Evolutionary conservation across 2,329 filamentous ascomycete genomes (phyloP), one percentile per base, ranked within the genome.

Genomic region (Sordariomycetes sp.): DNA sequence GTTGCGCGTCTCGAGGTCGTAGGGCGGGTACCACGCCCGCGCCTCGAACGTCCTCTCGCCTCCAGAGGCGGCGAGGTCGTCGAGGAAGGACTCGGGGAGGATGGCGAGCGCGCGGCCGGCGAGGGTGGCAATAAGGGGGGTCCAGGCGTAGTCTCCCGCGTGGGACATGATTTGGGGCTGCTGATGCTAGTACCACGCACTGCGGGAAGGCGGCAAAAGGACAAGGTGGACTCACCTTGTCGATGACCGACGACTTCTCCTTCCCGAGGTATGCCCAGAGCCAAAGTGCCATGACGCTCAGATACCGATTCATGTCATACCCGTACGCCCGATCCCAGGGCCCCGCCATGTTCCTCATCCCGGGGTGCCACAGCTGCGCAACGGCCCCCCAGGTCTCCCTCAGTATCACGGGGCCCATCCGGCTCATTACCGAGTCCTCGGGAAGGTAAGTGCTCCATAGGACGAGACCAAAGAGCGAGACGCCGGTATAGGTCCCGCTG

Each of bases 251-350:
- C 0, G 69, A 69, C 15, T 66, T 65, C 32, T 74, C 69, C 56
- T 79, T 76, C 10, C 79, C 80, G 5, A 80, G 69, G 3, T 82
- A 59, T 0, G 76, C 74, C 81, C 81, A 85, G 60, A 85, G 73
- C 67, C 80, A 80, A 15, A 80, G 65, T 0, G 76, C 76, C 65
- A 84, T 75, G 54, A 85, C 72, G 56, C 77, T 77, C 3, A 65
- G 62, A 85, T 45, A 85, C 7, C 74, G 69, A 57, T 81, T 83
- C 81, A 85, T 83, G 59, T 85, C 81, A 58, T 77, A 84, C 0
- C 81, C 81, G 60, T 85, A 85, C 0, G 76, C 71, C 0, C 82
- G 75, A 65, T 85, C 82, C 82, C 82, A 85, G 0, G 82, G 82
- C 0, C 82, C 82, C 2, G 81, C 81, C 53, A 84, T 73, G 60